Conservation (phyloP, 2,329 filamentous ascomycete species). For the Purpureocillium takamizusanense region DNA sequence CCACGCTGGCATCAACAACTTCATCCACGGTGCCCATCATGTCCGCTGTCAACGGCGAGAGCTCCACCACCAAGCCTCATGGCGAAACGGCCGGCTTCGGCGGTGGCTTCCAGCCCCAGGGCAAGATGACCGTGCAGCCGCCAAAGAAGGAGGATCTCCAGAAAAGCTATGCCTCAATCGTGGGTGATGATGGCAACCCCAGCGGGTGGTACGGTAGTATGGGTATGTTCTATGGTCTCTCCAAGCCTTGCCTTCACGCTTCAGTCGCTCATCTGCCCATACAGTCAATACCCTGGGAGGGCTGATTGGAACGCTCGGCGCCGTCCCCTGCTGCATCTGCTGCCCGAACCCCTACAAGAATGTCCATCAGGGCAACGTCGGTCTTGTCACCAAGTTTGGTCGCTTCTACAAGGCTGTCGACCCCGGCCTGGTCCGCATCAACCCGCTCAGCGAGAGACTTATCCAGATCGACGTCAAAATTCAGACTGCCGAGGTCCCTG, state of each 20-base stretch:
- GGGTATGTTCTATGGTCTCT: slow-evolving; percentile 47
- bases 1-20: slow-evolving; percentile 8
- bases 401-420: slow-evolving; percentile 92
- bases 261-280: background rate
- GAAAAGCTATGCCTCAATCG: slow-evolving; percentile 62
- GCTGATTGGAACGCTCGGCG: slow-evolving; percentile 69
- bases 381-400: slow-evolving; percentile 91
- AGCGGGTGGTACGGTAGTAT: slow-evolving; percentile 87
- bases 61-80: slow-evolving; percentile 7
- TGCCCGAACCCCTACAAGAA: slow-evolving; percentile 96
- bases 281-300: slow-evolving; percentile 65
- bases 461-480: slow-evolving; percentile 98
- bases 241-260: slow-evolving; percentile 1
- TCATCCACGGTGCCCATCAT: slow-evolving; percentile 10
- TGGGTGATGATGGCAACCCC: slow-evolving; percentile 56
- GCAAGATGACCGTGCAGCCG: slow-evolving; percentile 64
- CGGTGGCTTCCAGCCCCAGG: slow-evolving; percentile 39
- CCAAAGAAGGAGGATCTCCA: slow-evolving; percentile 79
- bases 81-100: slow-evolving; percentile 4
- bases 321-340: slow-evolving; percentile 82
- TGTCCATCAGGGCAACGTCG: slow-evolving; percentile 87
- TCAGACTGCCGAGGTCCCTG: slow-evolving; percentile 92
- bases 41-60: slow-evolving; percentile 14
- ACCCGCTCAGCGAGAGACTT: slow-evolving; percentile 83
- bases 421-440: slow-evolving; percentile 93